A percentile compares a stretch with the other conserved stretches of the same genome.
Conservation (phyloP, 2,329 filamentous ascomycete genomes). For the Macrophomina pseudophaseolina region DNA sequence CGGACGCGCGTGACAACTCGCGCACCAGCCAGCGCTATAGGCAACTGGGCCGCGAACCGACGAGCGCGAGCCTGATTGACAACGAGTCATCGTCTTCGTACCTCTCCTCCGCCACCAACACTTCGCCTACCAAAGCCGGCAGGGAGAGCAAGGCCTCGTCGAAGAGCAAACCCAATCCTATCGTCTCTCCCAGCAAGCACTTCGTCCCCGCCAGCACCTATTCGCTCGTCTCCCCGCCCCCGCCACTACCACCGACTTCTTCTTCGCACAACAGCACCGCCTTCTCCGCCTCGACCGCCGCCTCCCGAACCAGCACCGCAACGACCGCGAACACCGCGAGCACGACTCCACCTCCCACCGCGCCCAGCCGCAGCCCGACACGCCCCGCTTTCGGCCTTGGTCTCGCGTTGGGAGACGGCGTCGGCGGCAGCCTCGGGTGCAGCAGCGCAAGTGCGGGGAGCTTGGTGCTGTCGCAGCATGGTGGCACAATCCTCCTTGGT, state of each 20-base stretch:
- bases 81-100: not conserved
- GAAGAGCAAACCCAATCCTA: not conserved
- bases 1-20: conserved; percentile 33
- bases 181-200: conserved; percentile 5
- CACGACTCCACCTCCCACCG: not conserved
- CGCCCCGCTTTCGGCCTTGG: conserved; percentile 2
- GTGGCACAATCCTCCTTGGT: not conserved
- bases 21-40: conserved; percentile 41
- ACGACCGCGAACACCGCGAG: not conserved
- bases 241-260: not conserved
- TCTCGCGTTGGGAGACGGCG: conserved; percentile 5
- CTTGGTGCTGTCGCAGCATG: not conserved
- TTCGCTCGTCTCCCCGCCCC: not conserved
- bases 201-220: conserved; percentile 7
- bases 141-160: not conserved
- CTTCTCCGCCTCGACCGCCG: not conserved
- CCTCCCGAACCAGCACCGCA: conserved; percentile 1
- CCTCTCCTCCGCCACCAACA: not conserved
- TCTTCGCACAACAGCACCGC: not conserved
- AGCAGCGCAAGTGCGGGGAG: not conserved
- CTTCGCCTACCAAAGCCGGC: not conserved
- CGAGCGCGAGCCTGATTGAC: not conserved
- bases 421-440: not conserved
- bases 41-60: conserved; percentile 45
- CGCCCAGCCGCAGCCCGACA: not conserved